Evolutionary conservation across 2,329 filamentous ascomycete genomes (phyloP), one percentile per base, ranked within the genome.

Genomic region (Hirsutella minnesotensis): DNA sequence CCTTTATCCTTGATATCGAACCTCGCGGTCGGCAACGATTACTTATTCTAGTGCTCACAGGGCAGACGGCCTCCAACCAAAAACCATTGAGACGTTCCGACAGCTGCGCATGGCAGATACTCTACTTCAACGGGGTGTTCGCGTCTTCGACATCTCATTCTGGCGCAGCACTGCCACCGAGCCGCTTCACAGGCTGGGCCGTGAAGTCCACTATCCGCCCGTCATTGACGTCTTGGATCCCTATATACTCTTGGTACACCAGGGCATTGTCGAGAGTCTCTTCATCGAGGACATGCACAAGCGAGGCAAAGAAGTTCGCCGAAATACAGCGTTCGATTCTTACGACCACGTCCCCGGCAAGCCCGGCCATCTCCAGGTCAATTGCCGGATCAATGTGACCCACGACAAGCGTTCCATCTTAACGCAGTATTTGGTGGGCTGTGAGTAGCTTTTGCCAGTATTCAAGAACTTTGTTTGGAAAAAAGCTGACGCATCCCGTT

Each of bases 11-110:
- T 19, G 12, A 33, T 30, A 31, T 42, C 37, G 47, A 15, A 9
- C 3, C 22, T 19, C 9, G 12, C 27, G 24, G 12, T 34, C 9
- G 16, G 9, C 10, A 33, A 35, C 41, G 35, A 41, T 29, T n/a
- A 4, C 49, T 46, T 51, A 45, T 55, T 51, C 21, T 40, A 39
- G 38, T 19, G 40, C 41, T 38, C 47, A 44, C 52, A 73, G 70
- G 57, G 81, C 81, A 47, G 83, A 87, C 58, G 83, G 83, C 34
- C 66, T 87, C 41, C 83, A 87, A 54, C 83, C 83, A 37, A 87
- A 87, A 62, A 83, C 81, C 1, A 84, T 88, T 52, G 83, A 87
- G 64, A 87, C 83, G 0, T 74, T 86, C 52, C 74, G 77, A 47
- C 82, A 86, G 61, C 77, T 87, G 67, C 70, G 81, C 29, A 63